Evolutionary conservation across 805 yeast genomes (phyloP).

Genomic region (Kodamaea jinghongensis): DNA sequence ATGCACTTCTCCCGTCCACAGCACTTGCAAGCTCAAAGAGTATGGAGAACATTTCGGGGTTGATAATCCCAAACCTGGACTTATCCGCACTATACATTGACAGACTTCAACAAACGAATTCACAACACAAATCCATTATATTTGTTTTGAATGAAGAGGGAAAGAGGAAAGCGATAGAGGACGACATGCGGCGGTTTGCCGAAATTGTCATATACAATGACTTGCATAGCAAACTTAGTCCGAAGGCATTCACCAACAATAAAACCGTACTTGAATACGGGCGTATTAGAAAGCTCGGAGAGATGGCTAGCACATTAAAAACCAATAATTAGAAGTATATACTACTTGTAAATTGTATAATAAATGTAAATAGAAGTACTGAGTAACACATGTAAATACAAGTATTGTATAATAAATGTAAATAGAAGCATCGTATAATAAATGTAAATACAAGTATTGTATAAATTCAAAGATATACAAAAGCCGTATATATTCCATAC

Average conservation of each 20-base stretch:
- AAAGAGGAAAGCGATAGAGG: conserved; percentile 1
- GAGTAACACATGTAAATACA: no score
- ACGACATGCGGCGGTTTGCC: conserved; percentile 15
- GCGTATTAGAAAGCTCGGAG: neutral
- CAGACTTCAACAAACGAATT: conserved; percentile 11
- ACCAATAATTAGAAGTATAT: no score
- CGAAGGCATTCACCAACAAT: neutral
- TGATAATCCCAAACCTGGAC: conserved; percentile 20
- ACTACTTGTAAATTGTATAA: no score
- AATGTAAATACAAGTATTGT: no score
- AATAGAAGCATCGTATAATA: no score
- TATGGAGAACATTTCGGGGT: conserved; percentile 14
- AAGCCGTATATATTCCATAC: no score
- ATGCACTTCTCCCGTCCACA: conserved; percentile 20
- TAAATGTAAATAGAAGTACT: no score
- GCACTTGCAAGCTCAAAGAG: conserved; percentile 12
- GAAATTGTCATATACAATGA: conserved; percentile 18
- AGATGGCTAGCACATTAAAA: neutral
- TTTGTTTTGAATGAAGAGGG: conserved; percentile 11
- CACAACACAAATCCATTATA: conserved; percentile 19
- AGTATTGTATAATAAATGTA: no score
- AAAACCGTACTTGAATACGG: neutral
- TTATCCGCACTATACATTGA: conserved; percentile 17
- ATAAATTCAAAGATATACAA: no score
- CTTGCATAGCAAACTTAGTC: neutral